Evolutionary conservation across 2,329 filamentous ascomycete species (phyloP), one percentile per base, ranked within the genome.

Genomic region (Emergomyces africanus): DNA sequence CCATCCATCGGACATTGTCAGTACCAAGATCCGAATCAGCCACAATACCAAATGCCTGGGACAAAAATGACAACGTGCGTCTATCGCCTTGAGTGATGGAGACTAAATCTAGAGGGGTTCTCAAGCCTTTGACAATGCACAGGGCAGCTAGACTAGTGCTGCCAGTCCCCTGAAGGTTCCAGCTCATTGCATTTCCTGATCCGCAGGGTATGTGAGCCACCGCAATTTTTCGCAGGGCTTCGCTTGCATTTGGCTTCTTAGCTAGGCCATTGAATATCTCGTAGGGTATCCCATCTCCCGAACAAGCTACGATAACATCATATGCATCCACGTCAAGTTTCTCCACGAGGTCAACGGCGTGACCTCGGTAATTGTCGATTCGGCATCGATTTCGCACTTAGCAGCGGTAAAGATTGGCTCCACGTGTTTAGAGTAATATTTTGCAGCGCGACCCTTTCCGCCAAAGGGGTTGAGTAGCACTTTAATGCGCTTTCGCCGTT

Each of bases 241-340:
- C 81, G 37, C 79, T 78, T 23, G 90, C 90, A 72, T 96, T 88
- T 4, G 80, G 69, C 44, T 90, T 85, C 72, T 84, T 86, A 15
- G 83, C 90, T 37, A 99, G 76, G 0, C 94, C 94, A 69, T 99
- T 97, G 77, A 96, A 96, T 9, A 96, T 87, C 73, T 99, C 94
- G 70, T 96, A 87, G 0, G 90, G 87, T 44, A 96, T 79, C 10
- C 94, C 94, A 67, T 99, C 94, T 4, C 94, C 94, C 0, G 92
- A 96, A 69, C 90, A 94, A 62, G 89, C 89, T 30, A 92, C 84
- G 15, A 97, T 81, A 9, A 90, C 86, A 74, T 99, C 94, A 72
- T 85, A 96, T 1, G 80, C 82, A 54, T 90, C 82, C 33, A 94
- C 80, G 68, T 96, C 88, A 54, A 96, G 74, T 48, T 84, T 79